These are phyloP conservation scores for Paulownia fortunei DNA, from an alignment of 257 asterid species.

Conservation along the genomic window DNA sequence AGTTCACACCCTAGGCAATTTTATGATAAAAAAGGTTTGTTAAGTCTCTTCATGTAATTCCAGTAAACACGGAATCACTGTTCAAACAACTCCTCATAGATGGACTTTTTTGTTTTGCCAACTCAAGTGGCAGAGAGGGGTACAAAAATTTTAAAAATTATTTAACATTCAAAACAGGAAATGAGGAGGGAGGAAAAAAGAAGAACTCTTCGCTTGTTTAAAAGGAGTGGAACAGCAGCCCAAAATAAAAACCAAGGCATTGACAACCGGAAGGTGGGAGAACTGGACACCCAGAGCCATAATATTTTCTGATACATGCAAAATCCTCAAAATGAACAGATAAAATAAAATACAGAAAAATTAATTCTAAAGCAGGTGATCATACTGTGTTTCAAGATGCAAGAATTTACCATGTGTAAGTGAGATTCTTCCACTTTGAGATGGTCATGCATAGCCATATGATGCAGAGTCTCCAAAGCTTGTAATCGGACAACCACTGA, in stretches of 20 bases:
- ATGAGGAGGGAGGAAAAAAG: not conserved
- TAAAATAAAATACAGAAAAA: not conserved
- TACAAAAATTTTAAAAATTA: not conserved
- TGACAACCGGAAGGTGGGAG: not conserved
- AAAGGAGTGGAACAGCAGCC: not conserved
- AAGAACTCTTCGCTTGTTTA: not conserved
- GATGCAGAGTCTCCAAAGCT: slow-evolving; percentile 77
- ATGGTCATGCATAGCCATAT: slow-evolving; percentile 50
- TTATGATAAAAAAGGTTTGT: not conserved
- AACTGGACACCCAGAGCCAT: not conserved
- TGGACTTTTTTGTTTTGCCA: not conserved
- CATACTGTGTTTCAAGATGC: not conserved
- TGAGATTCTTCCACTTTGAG: slow-evolving; percentile 69
- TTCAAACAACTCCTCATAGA: not conserved
- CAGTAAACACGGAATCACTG: not conserved
- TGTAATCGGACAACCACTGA: slow-evolving; percentile 69
- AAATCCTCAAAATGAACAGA: not conserved
- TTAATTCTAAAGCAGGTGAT: not conserved
- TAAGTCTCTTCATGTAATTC: slow-evolving; percentile 7
- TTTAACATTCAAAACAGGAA: not conserved
- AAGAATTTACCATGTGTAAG: slow-evolving; percentile 67
- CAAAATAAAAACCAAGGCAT: not conserved
- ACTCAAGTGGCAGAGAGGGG: not conserved
- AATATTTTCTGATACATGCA: not conserved
- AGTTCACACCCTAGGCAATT: not conserved